These are phyloP conservation scores for Kodamaea anthophila DNA, from an alignment of 1,139 yeast species.

Conservation along the genomic window DNA sequence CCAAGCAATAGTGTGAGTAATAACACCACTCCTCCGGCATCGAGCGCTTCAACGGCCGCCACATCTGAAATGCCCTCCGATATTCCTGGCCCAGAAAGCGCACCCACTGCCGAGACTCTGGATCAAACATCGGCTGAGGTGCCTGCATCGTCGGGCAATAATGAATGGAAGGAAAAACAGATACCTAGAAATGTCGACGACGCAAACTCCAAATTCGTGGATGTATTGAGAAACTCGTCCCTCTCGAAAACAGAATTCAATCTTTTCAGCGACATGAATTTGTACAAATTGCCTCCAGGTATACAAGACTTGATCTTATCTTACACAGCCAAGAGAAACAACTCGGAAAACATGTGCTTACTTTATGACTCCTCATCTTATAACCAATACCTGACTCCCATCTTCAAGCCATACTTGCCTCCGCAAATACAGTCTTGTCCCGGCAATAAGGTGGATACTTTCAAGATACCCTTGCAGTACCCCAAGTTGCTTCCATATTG, in stretches of 20 bases:
- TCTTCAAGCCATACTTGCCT: slow-evolving; percentile 38
- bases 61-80: slow-evolving; percentile 2
- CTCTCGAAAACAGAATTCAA: slow-evolving; percentile 28
- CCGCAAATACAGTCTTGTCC: slow-evolving; percentile 21
- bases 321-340: slow-evolving; percentile 38
- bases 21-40: slow-evolving; percentile 2
- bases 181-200: slow-evolving; percentile 5
- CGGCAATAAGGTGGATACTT: slow-evolving; percentile 9
- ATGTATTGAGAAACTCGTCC: slow-evolving; percentile 27
- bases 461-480: slow-evolving; percentile 33
- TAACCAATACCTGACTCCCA: slow-evolving; percentile 26
- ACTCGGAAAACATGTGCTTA: slow-evolving; percentile 19
- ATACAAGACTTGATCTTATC: slow-evolving; percentile 59
- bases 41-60: slow-evolving; percentile 2
- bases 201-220: slow-evolving; percentile 17
- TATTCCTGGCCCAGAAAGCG: neutral
- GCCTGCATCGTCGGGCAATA: slow-evolving; percentile 1
- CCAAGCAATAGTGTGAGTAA: slow-evolving; percentile 6
- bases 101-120: neutral
- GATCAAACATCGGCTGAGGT: slow-evolving; percentile 5
- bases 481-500: slow-evolving; percentile 38
- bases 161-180: neutral
- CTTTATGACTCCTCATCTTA: slow-evolving; percentile 21
- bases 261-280: slow-evolving; percentile 33
- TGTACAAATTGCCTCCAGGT: slow-evolving; percentile 62